Percentiles rank a stretch among this genome's conserved stretches.
Conservation (phyloP, 805 yeast species). For the Vanderwaltozyma tropicalis region DNA sequence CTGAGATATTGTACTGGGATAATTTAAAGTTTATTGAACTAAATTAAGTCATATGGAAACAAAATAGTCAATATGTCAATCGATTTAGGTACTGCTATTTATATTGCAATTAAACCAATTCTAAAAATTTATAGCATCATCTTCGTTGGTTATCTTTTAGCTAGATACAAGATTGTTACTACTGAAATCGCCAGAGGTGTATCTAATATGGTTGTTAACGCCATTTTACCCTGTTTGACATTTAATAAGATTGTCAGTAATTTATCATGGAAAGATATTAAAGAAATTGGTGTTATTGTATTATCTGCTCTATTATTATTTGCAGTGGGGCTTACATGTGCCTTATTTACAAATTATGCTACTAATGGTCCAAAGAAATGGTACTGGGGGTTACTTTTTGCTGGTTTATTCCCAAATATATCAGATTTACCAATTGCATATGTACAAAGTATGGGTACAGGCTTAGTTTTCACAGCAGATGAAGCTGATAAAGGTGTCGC, state of each 20-base stretch:
- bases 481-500: slow-evolving; percentile 68
- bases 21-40: too few species aligned
- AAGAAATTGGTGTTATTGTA: slow-evolving; percentile 55
- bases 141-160: slow-evolving; percentile 53
- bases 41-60: background rate
- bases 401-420: slow-evolving; percentile 68
- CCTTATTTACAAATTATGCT: slow-evolving; percentile 32
- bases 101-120: slow-evolving; percentile 77
- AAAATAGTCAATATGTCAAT: background rate
- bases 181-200: slow-evolving; percentile 62
- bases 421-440: slow-evolving; percentile 84
- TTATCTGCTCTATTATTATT: slow-evolving; percentile 39
- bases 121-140: slow-evolving; percentile 69
- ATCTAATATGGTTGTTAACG: slow-evolving; percentile 56
- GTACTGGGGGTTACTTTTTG: slow-evolving; percentile 65
- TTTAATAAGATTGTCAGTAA: slow-evolving; percentile 63
- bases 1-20: too few species aligned
- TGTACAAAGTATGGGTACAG: slow-evolving; percentile 56
- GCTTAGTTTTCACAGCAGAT: slow-evolving; percentile 41
- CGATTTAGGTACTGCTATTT: slow-evolving; percentile 52
- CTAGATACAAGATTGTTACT: slow-evolving; percentile 50
- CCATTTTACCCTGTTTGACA: slow-evolving; percentile 64
- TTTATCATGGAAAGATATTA: slow-evolving; percentile 57
- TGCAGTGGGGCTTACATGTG: slow-evolving; percentile 35
- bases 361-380: slow-evolving; percentile 61